Conservation (phyloP, 768 basidiomycete species). For the Suillus placidus region DNA sequence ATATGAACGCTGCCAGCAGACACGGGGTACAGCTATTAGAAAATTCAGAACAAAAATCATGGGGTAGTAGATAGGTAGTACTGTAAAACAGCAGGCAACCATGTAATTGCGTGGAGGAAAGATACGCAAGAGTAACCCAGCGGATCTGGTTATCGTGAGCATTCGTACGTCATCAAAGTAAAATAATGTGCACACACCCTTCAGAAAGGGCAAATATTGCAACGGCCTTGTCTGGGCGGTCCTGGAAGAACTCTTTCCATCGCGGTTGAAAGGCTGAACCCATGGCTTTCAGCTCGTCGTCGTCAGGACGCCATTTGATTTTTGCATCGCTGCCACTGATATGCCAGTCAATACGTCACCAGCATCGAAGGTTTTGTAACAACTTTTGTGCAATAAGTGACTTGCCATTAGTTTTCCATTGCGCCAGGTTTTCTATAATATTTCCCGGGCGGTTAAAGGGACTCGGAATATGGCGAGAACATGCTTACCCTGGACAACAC, state of each 20-base stretch:
- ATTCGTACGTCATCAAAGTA: background rate
- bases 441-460: background rate
- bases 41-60: background rate
- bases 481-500: slow-evolving; percentile 42
- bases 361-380: slow-evolving; percentile 11
- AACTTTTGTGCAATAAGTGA: slow-evolving; percentile 59
- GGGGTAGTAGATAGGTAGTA: slow-evolving; percentile 16
- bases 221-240: slow-evolving; percentile 26
- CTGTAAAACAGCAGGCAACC: slow-evolving; percentile 31
- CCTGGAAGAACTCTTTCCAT: slow-evolving; percentile 24
- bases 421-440: slow-evolving; percentile 19
- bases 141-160: background rate
- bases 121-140: background rate
- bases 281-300: slow-evolving; percentile 22
- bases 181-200: slow-evolving; percentile 3
- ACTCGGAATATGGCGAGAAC: slow-evolving; percentile 11
- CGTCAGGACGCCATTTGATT: slow-evolving; percentile 28
- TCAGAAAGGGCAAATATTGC: background rate
- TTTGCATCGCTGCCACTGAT: slow-evolving; percentile 20
- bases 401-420: slow-evolving; percentile 40
- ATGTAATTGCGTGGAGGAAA: slow-evolving; percentile 21
- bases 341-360: background rate
- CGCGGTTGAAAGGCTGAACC: slow-evolving; percentile 22
- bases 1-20: slow-evolving; percentile 54
- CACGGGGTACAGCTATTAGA: slow-evolving; percentile 41